Evolutionary conservation across 768 basidiomycete genomes (phyloP).

Genomic region (Mycena rebaudengoi): DNA sequence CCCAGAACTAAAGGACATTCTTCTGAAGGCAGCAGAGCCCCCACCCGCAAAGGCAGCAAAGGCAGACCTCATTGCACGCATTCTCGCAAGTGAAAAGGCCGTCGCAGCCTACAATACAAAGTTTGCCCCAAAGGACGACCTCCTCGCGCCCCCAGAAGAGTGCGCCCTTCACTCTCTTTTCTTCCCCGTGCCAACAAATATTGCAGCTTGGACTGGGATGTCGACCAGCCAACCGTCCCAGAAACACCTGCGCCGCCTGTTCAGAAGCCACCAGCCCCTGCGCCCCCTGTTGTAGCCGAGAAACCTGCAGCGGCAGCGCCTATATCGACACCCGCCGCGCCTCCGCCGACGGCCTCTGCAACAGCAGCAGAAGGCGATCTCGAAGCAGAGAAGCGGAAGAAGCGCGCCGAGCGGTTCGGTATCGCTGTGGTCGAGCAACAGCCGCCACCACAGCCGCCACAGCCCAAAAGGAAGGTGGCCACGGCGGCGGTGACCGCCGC

Average conservation of each 20-base stretch:
- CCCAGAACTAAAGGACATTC: constrained; percentile 75
- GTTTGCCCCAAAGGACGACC: constrained; percentile 42
- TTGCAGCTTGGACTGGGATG: constrained; percentile 53
- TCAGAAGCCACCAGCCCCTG: not conserved
- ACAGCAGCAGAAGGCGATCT: constrained; percentile 42
- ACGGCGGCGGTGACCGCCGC: constrained; percentile 1
- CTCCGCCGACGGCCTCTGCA: constrained; percentile 5
- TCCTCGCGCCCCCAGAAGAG: constrained; percentile 47
- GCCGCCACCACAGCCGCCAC: no score
- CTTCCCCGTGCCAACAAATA: not conserved
- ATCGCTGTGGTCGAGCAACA: constrained; percentile 62
- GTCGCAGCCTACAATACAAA: constrained; percentile 56
- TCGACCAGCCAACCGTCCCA: constrained; percentile 36
- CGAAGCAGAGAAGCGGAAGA: constrained; percentile 65
- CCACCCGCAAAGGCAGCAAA: constrained; percentile 69
- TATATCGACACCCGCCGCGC: constrained; percentile 10
- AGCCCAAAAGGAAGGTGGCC: constrained; percentile 28
- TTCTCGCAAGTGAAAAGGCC: constrained; percentile 61
- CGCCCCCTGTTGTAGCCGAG: not conserved
- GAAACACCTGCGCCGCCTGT: constrained; percentile 18
- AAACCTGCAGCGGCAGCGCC: constrained; percentile 14
- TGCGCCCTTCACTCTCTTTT: constrained; percentile 22
- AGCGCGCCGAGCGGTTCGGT: constrained; percentile 76
- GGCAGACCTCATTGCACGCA: constrained; percentile 69
- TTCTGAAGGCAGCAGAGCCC: constrained; percentile 57